phyloP scores from a whole-genome alignment of 1,139 yeast species.

The Hyphopichia burtonii region DNA sequence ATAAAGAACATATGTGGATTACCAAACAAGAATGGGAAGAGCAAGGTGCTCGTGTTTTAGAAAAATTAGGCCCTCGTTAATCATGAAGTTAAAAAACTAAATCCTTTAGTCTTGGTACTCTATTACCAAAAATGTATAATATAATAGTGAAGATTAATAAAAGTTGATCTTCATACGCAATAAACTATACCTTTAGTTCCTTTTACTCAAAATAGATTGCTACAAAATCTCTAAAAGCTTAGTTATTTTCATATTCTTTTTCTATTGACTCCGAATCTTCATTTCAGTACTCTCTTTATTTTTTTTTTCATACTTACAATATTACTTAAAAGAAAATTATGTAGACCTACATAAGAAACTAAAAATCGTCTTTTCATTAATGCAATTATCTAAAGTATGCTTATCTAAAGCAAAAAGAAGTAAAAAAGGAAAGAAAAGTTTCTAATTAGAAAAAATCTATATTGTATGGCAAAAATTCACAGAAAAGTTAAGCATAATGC shows the following conservation, averaged over 20 bases:
- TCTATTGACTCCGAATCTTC: too few species aligned
- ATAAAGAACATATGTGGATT: constrained; percentile 98
- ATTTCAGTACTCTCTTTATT: not conserved
- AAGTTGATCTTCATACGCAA: too few species aligned
- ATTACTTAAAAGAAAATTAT: too few species aligned
- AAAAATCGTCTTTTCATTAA: not conserved
- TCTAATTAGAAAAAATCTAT: not conserved
- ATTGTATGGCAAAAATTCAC: not conserved
- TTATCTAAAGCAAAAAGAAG: not conserved
- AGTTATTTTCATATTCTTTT: too few species aligned
- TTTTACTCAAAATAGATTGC: too few species aligned
- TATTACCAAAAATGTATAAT: not conserved
- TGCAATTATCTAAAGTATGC: not conserved
- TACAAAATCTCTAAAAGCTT: too few species aligned
- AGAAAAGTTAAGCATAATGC: constrained; percentile 26
- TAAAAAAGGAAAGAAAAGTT: not conserved
- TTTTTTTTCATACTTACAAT: not conserved
- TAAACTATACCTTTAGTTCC: too few species aligned
- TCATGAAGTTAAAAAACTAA: not conserved
- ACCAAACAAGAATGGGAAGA: constrained; percentile 97
- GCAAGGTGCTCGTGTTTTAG: constrained; percentile 82
- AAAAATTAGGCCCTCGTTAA: constrained; percentile 91
- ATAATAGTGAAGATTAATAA: not conserved
- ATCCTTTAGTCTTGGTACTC: not conserved
- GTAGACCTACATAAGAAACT: too few species aligned